phyloP scores from a whole-genome alignment of 306 rosid genomes.

The Cucurbita moschata region DNA sequence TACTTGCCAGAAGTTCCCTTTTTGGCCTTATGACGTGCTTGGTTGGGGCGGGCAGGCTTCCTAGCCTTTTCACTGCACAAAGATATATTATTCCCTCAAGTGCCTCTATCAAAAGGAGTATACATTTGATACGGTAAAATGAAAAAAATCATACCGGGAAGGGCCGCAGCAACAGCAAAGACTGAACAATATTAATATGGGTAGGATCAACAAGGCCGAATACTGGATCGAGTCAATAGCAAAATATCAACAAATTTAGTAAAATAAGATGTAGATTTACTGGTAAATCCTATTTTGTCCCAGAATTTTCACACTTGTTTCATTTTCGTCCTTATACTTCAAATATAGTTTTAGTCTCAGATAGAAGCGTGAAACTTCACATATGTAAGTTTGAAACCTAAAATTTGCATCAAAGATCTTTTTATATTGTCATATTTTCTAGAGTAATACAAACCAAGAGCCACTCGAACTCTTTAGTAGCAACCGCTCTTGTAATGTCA shows the following conservation, averaged over 20 bases:
- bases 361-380: not conserved
- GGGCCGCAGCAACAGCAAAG: not conserved
- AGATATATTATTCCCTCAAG: not conserved
- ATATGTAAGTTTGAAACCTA: not conserved
- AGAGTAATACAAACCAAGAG: not conserved
- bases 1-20: not conserved
- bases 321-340: not conserved
- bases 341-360: not conserved
- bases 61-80: not conserved
- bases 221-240: not conserved
- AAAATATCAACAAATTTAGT: not conserved
- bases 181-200: not conserved
- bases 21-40: not conserved
- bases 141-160: not conserved
- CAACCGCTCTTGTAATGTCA: not conserved
- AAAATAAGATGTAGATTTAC: not conserved
- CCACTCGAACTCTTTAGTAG: not conserved
- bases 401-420: conserved; percentile 7
- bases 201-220: not conserved
- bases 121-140: not conserved
- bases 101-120: not conserved
- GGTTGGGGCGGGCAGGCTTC: not conserved
- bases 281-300: not conserved
- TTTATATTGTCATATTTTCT: not conserved
- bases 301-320: not conserved